Evolutionary conservation across 2,329 filamentous ascomycete genomes (phyloP).

Genomic region (Hortaea sp.): DNA sequence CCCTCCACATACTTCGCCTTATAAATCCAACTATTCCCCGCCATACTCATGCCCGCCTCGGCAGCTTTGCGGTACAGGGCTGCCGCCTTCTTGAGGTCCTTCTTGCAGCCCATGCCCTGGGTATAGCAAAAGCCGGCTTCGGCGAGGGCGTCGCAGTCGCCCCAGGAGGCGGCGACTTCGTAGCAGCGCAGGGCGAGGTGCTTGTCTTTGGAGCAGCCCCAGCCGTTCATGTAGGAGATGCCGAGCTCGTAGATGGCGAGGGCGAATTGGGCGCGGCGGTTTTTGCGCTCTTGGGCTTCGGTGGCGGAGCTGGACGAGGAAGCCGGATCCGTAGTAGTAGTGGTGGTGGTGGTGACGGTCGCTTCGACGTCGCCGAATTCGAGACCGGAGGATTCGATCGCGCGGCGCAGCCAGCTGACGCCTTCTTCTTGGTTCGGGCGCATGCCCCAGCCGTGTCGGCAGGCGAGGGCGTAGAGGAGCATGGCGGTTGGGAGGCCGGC

Average conservation of each 20-base stretch:
- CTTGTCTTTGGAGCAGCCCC: slow-evolving; percentile 93
- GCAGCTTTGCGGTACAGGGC: slow-evolving; percentile 85
- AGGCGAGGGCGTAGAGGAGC: slow-evolving; percentile 90
- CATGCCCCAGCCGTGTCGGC: slow-evolving; percentile 97
- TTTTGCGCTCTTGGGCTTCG: slow-evolving; percentile 53
- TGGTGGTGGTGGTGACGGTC: slow-evolving; percentile 15
- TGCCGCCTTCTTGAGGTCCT: slow-evolving; percentile 89
- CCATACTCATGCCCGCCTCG: slow-evolving; percentile 90
- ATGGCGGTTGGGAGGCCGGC: slow-evolving; percentile 85
- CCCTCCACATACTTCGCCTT: slow-evolving; percentile 83
- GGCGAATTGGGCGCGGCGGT: slow-evolving; percentile 84
- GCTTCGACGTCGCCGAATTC: slow-evolving; percentile 56
- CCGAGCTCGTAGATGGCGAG: slow-evolving; percentile 93
- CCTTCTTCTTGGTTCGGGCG: slow-evolving; percentile 82
- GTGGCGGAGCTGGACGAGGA: slow-evolving; percentile 35
- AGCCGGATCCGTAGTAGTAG: slow-evolving; percentile 31
- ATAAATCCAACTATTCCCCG: slow-evolving; percentile 98
- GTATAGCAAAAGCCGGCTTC: slow-evolving; percentile 96
- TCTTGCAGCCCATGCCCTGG: slow-evolving; percentile 86
- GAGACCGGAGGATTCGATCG: slow-evolving; percentile 74
- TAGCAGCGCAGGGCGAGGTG: slow-evolving; percentile 80
- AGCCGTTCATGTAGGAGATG: slow-evolving; percentile 95
- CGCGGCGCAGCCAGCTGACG: slow-evolving; percentile 83
- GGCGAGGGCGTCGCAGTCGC: slow-evolving; percentile 84
- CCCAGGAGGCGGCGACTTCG: slow-evolving; percentile 92